Evolutionary conservation across 768 basidiomycete genomes (phyloP).

Genomic region (Daedaleopsis sinensis): DNA sequence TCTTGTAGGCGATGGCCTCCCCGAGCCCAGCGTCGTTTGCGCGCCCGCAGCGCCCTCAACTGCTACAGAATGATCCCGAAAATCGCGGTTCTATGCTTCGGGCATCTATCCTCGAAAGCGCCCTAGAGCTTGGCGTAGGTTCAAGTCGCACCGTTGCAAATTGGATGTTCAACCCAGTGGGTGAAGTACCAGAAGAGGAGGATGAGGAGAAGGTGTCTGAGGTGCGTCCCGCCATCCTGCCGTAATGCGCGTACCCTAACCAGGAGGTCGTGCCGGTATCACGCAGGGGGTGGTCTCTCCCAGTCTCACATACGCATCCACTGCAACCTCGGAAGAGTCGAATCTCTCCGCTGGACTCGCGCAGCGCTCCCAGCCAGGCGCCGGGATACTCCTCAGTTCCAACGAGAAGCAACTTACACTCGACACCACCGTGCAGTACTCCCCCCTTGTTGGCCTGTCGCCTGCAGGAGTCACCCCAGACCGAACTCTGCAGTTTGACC

Average conservation of each 20-base stretch:
- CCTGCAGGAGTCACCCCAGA: conserved; percentile 11
- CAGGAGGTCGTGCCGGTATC: neutral
- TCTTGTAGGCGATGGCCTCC: conserved; percentile 3
- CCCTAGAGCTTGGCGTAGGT: conserved; percentile 67
- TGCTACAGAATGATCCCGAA: conserved; percentile 13
- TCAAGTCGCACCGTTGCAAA: conserved; percentile 61
- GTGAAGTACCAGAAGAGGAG: conserved; percentile 60
- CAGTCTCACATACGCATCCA: conserved; percentile 43
- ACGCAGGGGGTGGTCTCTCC: conserved; percentile 29
- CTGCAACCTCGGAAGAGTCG: conserved; percentile 47
- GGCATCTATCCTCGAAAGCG: conserved; percentile 75
- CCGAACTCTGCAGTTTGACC: conserved; percentile 31
- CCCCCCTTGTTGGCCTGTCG: conserved; percentile 4
- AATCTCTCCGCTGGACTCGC: conserved; percentile 31
- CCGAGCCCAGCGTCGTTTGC: conserved; percentile 11
- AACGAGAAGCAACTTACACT: conserved; percentile 12
- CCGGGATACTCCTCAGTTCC: conserved; percentile 18
- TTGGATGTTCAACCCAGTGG: conserved; percentile 72
- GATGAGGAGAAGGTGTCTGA: conserved; percentile 46
- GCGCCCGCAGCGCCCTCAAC: conserved; percentile 15
- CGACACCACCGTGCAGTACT: conserved; percentile 10
- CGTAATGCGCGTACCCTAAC: neutral
- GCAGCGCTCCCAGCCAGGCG: conserved; percentile 24
- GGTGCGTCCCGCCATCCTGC: conserved; percentile 26
- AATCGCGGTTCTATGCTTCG: conserved; percentile 61